Conservation (phyloP, 805 yeast species). For the Komagataella pastoris region DNA sequence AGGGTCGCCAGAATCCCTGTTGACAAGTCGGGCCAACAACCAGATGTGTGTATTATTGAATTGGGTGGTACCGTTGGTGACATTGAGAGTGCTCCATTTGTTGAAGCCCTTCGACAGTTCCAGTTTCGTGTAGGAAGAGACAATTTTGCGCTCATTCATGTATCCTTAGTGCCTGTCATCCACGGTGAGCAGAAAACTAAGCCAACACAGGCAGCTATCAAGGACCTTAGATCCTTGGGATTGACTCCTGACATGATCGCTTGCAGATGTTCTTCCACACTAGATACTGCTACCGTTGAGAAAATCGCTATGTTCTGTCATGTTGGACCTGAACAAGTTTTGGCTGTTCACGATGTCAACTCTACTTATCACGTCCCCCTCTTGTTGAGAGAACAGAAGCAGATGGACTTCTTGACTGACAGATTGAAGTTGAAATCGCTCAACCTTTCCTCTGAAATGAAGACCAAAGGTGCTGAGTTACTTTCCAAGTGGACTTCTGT, state of each 20-base stretch:
- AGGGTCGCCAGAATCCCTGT: constrained; percentile 86
- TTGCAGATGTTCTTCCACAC: constrained; percentile 81
- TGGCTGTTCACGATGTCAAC: constrained; percentile 93
- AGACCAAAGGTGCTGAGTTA: constrained; percentile 52
- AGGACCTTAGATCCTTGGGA: constrained; percentile 91
- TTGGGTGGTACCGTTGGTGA: constrained; percentile 99
- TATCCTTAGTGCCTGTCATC: constrained; percentile 92
- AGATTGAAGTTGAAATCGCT: constrained; percentile 51
- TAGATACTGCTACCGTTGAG: constrained; percentile 77
- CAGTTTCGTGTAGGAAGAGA: constrained; percentile 94
- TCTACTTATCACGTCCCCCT: constrained; percentile 97
- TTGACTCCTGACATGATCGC: constrained; percentile 95
- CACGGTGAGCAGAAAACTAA: constrained; percentile 98
- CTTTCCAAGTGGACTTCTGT: constrained; percentile 69
- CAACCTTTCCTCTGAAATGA: constrained; percentile 32
- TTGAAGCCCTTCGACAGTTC: constrained; percentile 97
- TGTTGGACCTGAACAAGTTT: constrained; percentile 95
- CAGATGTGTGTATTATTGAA: constrained; percentile 94
- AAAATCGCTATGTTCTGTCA: constrained; percentile 99
- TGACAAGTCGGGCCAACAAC: constrained; percentile 75
- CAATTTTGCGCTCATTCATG: constrained; percentile 92
- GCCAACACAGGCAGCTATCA: constrained; percentile 98
- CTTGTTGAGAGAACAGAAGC: constrained; percentile 73
- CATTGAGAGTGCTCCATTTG: constrained; percentile 96
- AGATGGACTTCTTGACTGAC: constrained; percentile 57